Conservation (phyloP, 768 basidiomycete species). For the Tubosaeta sp. region DNA sequence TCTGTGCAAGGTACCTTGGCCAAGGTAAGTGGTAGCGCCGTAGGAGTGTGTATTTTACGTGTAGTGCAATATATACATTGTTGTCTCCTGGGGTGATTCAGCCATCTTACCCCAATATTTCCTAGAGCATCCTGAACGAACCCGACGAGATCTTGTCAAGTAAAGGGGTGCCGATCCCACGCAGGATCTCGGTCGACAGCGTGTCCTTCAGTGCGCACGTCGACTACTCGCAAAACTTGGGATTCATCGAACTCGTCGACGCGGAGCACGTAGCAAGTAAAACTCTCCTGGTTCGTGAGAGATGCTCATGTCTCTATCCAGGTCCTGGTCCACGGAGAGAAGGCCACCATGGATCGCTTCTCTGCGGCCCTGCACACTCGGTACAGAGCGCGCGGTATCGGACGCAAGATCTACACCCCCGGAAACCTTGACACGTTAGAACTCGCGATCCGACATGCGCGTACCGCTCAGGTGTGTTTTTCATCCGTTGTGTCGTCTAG, state of each 20-base stretch:
- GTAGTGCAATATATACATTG: constrained; percentile 7
- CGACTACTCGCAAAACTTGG: constrained; percentile 92
- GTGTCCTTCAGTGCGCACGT: constrained; percentile 97
- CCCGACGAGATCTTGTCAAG: constrained; percentile 80
- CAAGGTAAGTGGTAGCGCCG: constrained; percentile 61
- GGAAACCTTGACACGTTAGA: constrained; percentile 84
- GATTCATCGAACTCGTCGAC: constrained; percentile 89
- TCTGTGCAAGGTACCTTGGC: constrained; percentile 96
- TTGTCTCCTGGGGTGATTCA: constrained; percentile 4
- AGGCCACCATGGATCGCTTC: constrained; percentile 85
- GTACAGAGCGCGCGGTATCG: constrained; percentile 82
- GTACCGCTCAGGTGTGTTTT: constrained; percentile 75
- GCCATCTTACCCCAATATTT: constrained; percentile 2
- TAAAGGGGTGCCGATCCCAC: constrained; percentile 73
- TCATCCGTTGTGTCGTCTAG: neutral
- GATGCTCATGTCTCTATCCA: constrained; percentile 23
- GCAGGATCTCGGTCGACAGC: constrained; percentile 87
- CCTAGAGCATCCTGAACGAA: constrained; percentile 86
- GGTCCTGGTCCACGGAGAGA: constrained; percentile 94
- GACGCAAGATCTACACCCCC: constrained; percentile 92
- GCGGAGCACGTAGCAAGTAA: constrained; percentile 80
- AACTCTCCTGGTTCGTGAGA: neutral
- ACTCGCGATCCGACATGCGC: constrained; percentile 82
- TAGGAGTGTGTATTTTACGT: constrained; percentile 17
- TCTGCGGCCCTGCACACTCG: constrained; percentile 77